Evolutionary conservation across 1,139 yeast genomes (phyloP), one percentile per base, ranked within the genome.

Genomic region (Suhomyces bribrorum): DNA sequence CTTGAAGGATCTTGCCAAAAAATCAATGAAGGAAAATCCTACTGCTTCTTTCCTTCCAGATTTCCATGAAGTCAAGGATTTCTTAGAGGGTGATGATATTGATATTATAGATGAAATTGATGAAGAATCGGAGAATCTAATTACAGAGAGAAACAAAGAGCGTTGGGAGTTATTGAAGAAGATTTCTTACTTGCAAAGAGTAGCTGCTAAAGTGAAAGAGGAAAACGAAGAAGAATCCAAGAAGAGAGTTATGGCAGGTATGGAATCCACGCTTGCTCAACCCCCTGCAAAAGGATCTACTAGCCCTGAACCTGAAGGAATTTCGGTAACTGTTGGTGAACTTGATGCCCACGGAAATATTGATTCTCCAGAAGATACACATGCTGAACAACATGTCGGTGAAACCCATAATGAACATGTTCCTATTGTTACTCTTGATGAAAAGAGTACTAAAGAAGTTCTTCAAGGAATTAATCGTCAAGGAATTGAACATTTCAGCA

Each of bases 151-250:
- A 60, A 75, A 81, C 49, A 62, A 60, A 37, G 84, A 80, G 55
- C 68, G 84, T 53, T 83, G 89, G 89, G 66, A 72, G 23, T 73
- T 85, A 63, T 64, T 86, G 53, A 85, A 84, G 56, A 77, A 84
- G 53, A 65, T 85, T 26, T 75, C 85, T 5, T 86, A 85, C 50
- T 62, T 85, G 44, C 89, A 83, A 53, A 70, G 83, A 49, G 66
- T 81, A n/a, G 73, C 80, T 4, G 70, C 77, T 15, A 71, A 67
- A 45, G 68, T 64, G 32, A 62, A 61, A 34, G 62, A 58, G 3
- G 58, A 54, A 29, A 51, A 54, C 20, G 69, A 63, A 8, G 64
- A 52, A 17, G 75, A 68, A 41, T 46, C 57, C 18, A 60, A 57
- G 37, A 66, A 59, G 45, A 54, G 75, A 36, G 56, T 48, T 0